Base-by-base conservation (phyloP, 805 yeast genomes). In the Tetrapisispora nanseiensis region DNA sequence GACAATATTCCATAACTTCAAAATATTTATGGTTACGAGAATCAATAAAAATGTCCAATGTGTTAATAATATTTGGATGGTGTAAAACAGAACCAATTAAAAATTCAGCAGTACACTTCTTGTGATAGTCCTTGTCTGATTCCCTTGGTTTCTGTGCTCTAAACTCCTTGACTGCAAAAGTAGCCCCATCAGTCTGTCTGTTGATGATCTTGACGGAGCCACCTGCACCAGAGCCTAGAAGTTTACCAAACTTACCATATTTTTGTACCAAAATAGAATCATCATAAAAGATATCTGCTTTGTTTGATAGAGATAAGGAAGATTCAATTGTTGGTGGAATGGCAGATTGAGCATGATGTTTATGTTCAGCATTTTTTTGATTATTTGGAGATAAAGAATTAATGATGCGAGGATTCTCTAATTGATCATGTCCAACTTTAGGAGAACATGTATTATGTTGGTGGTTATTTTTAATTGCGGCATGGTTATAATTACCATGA, bases 1-100 rank as follows among this genome's bases (percentile, higher is more conserved):
- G 92, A 44, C 89, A 82, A 53, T 81, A 84, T 60, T 84, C 92
- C 92, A 84, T 84, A 26, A 84, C 80, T 63, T 84, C 87, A 53
- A 72, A 82, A 59, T 80, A 82, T 45, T 82, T 78, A 51, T 75
- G 76, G 51, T 76, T 75, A 50, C 78, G 81, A 46, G 76, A 70
- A 41, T 65, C 68, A 28, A 62, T 55, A 23, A 63, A 62, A 41
- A 84, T 76, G 62, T 84, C 94, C 54, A 82, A 67, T 3, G 92
- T 83, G 55, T 81, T 76, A 52, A 84, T 82, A 47, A 84, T 74
- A 59, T 84, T 84, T 41, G 89, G 86, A 63, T 84, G 94, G 50
- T 79, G 81, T 44, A 84, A 66, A 13, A 89, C 81, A 20, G 85
- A 78, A 6, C 94, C 92, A 41, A 84, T 81, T 61, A 90, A 79